These are phyloP conservation scores for Leucoagaricus sp. DNA, from an alignment of 1,284 basidiomycete genomes.

Conservation along the genomic window DNA sequence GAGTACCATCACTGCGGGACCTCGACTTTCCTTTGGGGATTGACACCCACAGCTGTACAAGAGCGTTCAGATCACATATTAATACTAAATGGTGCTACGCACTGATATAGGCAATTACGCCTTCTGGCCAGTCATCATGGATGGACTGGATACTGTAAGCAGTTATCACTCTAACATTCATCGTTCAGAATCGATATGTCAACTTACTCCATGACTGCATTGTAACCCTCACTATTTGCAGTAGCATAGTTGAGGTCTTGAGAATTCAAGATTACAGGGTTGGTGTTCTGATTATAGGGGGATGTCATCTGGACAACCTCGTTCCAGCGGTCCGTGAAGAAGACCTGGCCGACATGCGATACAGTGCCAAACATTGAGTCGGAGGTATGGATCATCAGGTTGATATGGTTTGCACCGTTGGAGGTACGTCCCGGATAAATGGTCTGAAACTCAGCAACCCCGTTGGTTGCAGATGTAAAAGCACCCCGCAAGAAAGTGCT, in stretches of 20 bases:
- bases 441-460: constrained; percentile 52
- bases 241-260: constrained; percentile 33
- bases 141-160: constrained; percentile 24
- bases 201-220: constrained; percentile 33
- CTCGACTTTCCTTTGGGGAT: constrained; percentile 14
- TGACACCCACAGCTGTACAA: constrained; percentile 17
- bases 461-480: constrained; percentile 48
- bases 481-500: constrained; percentile 51
- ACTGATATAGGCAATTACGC: constrained; percentile 18
- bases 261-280: constrained; percentile 32
- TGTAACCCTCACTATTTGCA: constrained; percentile 27
- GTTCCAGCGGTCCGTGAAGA: constrained; percentile 43
- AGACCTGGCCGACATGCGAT: constrained; percentile 37
- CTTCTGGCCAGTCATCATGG: constrained; percentile 28
- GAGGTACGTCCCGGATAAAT: constrained; percentile 52
- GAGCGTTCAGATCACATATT: neutral
- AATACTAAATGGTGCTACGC: neutral
- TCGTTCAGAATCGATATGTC: neutral
- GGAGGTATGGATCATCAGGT: constrained; percentile 37
- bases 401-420: constrained; percentile 33
- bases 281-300: constrained; percentile 33
- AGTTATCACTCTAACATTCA: neutral
- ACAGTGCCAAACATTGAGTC: constrained; percentile 30
- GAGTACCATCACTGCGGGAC: neutral
- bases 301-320: constrained; percentile 26